A percentile compares a stretch with the other conserved stretches of the same genome.
phyloP scores from a whole-genome alignment of 192 early-diverging fungal species.

The Podila clonocystis region DNA sequence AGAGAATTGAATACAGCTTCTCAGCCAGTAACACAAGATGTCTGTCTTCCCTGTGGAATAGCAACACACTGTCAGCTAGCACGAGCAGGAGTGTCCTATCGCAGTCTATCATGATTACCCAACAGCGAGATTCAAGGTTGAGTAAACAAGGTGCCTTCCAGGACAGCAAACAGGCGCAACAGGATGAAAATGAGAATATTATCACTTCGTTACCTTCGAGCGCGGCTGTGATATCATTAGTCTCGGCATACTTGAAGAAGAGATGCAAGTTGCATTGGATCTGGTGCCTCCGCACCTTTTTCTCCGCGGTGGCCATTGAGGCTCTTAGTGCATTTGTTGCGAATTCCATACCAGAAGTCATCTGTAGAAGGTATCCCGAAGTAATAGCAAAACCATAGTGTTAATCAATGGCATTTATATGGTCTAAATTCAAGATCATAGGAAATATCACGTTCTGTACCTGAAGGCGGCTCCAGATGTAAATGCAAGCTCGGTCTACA shows the following conservation, averaged over 20 bases:
- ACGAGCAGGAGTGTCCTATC: slow-evolving; percentile 21
- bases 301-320: not conserved
- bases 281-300: slow-evolving; percentile 21
- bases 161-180: not conserved
- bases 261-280: slow-evolving; percentile 8
- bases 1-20: slow-evolving; percentile 10
- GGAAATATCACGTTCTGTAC: not conserved
- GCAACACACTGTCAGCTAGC: slow-evolving; percentile 29
- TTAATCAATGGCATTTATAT: not conserved
- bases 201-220: not conserved
- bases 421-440: not conserved
- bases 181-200: not conserved
- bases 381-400: not conserved
- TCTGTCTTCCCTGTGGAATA: slow-evolving; percentile 22
- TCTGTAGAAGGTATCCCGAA: not conserved
- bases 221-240: not conserved
- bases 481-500: slow-evolving; percentile 21
- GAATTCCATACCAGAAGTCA: too few relatives aligned
- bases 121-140: not conserved
- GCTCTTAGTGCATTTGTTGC: not conserved
- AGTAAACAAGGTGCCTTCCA: not conserved
- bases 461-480: slow-evolving; percentile 16
- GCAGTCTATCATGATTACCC: not conserved
- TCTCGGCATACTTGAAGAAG: not conserved
- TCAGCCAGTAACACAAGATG: slow-evolving; percentile 13